Evolutionary conservation across 2,329 filamentous ascomycete species (phyloP).

Genomic region (Zymoseptoria crescenta): DNA sequence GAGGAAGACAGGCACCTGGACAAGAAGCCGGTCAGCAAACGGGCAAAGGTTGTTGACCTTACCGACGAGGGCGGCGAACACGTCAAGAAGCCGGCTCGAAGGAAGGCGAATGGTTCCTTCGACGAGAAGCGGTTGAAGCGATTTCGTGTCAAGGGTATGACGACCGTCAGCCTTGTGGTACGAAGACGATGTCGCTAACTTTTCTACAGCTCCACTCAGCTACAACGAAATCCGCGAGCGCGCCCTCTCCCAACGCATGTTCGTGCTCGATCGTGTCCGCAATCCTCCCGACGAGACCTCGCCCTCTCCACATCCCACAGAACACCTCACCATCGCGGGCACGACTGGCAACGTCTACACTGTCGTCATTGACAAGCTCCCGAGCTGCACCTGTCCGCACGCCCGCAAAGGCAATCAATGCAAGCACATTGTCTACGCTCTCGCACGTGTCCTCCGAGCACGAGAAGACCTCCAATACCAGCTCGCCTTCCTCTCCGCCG

Average conservation of each 20-base stretch:
- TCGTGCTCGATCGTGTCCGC: conserved; percentile 23
- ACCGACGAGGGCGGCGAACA: background rate
- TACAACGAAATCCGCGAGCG: conserved; percentile 21
- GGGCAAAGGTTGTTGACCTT: background rate
- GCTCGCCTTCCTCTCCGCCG: conserved; percentile 51
- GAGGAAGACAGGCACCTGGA: background rate
- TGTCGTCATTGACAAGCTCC: conserved; percentile 45
- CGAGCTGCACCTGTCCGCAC: conserved; percentile 31
- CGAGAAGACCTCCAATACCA: conserved; percentile 51
- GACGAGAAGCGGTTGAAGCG: conserved; percentile 21
- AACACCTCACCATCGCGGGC: conserved; percentile 52
- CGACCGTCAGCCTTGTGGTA: background rate
- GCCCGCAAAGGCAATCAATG: conserved; percentile 44
- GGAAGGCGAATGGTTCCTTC: conserved; percentile 12
- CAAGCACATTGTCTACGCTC: conserved; percentile 57
- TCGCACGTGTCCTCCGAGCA: conserved; percentile 51
- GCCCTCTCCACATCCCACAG: conserved; percentile 36
- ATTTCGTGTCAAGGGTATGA: conserved; percentile 12
- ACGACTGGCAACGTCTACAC: conserved; percentile 57
- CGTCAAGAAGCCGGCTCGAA: background rate
- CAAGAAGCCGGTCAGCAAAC: background rate
- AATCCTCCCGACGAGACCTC: background rate
- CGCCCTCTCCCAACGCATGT: conserved; percentile 28
- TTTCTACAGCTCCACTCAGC: conserved; percentile 11
- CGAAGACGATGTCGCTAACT: background rate